These are phyloP conservation scores for Sanghuangporus sanghuang DNA, from an alignment of 1,284 basidiomycete species.

Conservation along the genomic window DNA sequence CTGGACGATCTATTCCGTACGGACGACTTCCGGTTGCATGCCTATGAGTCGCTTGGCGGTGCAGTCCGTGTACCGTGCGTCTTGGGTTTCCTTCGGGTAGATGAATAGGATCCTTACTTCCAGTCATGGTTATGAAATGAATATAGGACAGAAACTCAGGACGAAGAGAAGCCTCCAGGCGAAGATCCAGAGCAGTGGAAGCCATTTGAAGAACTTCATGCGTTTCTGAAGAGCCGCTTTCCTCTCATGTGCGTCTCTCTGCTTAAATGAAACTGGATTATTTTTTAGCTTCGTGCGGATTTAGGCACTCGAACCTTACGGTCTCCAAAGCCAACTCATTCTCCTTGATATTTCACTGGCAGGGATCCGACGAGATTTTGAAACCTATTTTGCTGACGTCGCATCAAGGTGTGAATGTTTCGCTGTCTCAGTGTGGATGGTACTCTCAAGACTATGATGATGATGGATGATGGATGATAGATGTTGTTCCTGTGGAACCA, in stretches of 20 bases:
- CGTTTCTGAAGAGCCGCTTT: conserved; percentile 21
- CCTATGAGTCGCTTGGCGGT: conserved; percentile 38
- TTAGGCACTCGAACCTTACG: not conserved
- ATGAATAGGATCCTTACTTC: not conserved
- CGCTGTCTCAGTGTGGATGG: not conserved
- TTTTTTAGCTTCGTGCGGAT: not conserved
- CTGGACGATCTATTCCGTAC: conserved; percentile 32
- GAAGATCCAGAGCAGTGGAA: conserved; percentile 24
- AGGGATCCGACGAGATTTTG: conserved; percentile 51
- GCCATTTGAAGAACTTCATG: conserved; percentile 21
- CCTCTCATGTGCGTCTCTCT: conserved; percentile 16
- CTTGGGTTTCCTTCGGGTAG: not conserved
- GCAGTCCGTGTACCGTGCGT: conserved; percentile 42
- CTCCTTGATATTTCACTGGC: conserved; percentile 66
- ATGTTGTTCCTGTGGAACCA: conserved; percentile 40
- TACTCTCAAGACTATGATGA: not conserved
- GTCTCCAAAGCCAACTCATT: conserved; percentile 41
- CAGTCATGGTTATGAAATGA: not conserved
- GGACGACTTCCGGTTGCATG: conserved; percentile 33
- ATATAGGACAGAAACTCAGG: conserved; percentile 20
- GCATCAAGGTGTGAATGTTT: conserved; percentile 50
- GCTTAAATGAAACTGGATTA: not conserved
- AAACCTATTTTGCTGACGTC: conserved; percentile 67
- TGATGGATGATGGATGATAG: conserved; percentile 18
- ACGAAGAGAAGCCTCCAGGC: conserved; percentile 20